Base-by-base conservation (phyloP, 139 green algal species). In the Haematococcus sp. region DNA sequence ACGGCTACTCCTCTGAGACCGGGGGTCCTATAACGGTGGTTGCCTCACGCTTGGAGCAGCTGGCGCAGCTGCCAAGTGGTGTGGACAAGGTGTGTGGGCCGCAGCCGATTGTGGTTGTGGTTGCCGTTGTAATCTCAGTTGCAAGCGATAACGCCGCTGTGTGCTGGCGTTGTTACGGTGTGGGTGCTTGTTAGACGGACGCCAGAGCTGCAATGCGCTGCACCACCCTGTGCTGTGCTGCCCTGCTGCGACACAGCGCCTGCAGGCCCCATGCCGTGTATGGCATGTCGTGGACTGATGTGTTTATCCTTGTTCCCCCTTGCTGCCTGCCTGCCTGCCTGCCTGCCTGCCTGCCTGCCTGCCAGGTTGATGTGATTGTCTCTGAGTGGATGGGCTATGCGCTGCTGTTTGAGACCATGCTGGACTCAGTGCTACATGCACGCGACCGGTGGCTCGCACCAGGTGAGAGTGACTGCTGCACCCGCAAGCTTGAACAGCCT, bases 341-440 rank as follows among this genome's bases (percentile, higher is more conserved):
- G 15, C 15, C 46, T 55, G 17, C 46, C 46, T 23, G 15, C 46
- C 54, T 4, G 7, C 25, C 16, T 7, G 25, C 5, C 59, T 35
- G 30, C 22, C 77, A 93, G 82, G 92, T 94, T 33, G 89, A 96
- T 71, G 88, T 96, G 43, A 77, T 99, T 27, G 91, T 99, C 22
- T 92, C 77, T 70, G 95, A 99, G 81, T 99, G 95, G 95, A 99
- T 99, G 95, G 95, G 93, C 27, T 99, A 99, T 83, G 93, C 84
- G 2, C 85, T 99, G 73, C 81, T 99, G 44, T 99, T 97, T 83
- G 95, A 99, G 86, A 92, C 82, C 68, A 99, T 99, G 95, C 84
- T 99, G 49, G 84, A 93, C 73, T 91, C 84, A 5, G 93, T 98
- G 56, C 64, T 89, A 63, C 28, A 67, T 22, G 81, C 81, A 31